Evolutionary conservation across 495 filamentous ascomycete genomes (phyloP), one percentile per base, ranked within the genome.

Genomic region (Venustampulla echinocandica): DNA sequence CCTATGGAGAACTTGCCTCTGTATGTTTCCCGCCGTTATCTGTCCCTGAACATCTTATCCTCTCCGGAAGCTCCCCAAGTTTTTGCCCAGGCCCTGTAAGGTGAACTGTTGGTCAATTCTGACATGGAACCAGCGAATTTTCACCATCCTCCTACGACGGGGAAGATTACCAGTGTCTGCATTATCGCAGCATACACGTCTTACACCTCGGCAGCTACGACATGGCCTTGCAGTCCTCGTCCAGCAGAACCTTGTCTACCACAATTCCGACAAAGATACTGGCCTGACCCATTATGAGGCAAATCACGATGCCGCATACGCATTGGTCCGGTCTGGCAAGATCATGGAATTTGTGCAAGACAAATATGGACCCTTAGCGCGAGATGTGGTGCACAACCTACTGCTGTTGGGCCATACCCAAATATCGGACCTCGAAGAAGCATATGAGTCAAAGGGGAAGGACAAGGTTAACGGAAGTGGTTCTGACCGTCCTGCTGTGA

Each of bases 1-100:
- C 84, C 17, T 87, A 89, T 64, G 92, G 92, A 53, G 85, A 94
- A 58, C 74, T 98, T 21, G 84, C 86, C 41, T 85, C 86, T 60
- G 90, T 97, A 82, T 57, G 87, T 73, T 25, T 51, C 10, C 21
- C 27, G 22, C 38, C 32, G 11, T 11, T 15, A 22, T 9, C 1
- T 19, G 13, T 2, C 17, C 40, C 23, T 37, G 19, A 43, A 19
- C 43, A 25, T 9, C n/a, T n/a, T n/a, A n/a, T 14, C 27, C 2
- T 35, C 28, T 18, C 17, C 17, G 10, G 13, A n/a, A 44, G 13
- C 2, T 33, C 22, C n/a, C 33, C n/a, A 15, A 32, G 24, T 3
- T 23, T 20, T 48, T 33, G 46, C 25, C 35, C 14, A 37, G 34
- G 36, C 22, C 43, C 21, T 25, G 27, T 45, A 22, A 37, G 38